Base-by-base conservation (phyloP, 1,284 basidiomycete species). In the Cutaneotrichosporon dermatis region DNA sequence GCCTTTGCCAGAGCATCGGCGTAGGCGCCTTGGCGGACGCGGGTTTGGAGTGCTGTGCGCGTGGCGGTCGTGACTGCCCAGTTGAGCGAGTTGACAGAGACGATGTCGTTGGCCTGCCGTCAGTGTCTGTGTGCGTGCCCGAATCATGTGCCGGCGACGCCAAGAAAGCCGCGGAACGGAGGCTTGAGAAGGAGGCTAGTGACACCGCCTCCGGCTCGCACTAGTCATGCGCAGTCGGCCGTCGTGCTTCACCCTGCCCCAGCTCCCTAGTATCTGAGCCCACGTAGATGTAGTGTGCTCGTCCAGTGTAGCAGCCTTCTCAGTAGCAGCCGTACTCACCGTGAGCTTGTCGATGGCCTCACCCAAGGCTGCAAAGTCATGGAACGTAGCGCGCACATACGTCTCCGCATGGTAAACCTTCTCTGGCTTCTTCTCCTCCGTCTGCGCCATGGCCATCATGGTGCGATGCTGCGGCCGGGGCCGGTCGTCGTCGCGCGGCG, bases 1-100 rank as follows among this genome's bases (percentile, higher is more conserved):
- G 61, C 61, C 53, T 59, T 63, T 16, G 45, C 12, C 3, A 63
- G 50, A 2, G 61, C 61, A 36, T 57, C 55, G 43, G 41, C 44
- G 43, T 60, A 50, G 7, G 61, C 61, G 8, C 53, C 58, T 6
- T 54, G 43, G 15, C 61, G 61, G 7, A 62, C 57, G 6, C 50
- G 45, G 4, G 54, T 25, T 15, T 53, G 42, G 1, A 59, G 48
- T 12, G 41, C 40, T 33, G 11, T 16, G 35, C 51, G 40, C 2
- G 60, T 55, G 7, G 16, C 39, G 2, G 34, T 3, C 7, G 60
- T 53, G 1, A 61, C 45, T 34, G 4, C 37, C 60, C 60, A 61
- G 35, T 25, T 4, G 34, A 61, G 50, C 39, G 36, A 6, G 25
- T 50, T 40, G 40, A 61, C 16, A 4, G 48, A 42, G 44, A 52